These are phyloP conservation scores for Uronychia binucleata DNA, from an alignment of 73 alveolate species.

Conservation along the genomic window DNA sequence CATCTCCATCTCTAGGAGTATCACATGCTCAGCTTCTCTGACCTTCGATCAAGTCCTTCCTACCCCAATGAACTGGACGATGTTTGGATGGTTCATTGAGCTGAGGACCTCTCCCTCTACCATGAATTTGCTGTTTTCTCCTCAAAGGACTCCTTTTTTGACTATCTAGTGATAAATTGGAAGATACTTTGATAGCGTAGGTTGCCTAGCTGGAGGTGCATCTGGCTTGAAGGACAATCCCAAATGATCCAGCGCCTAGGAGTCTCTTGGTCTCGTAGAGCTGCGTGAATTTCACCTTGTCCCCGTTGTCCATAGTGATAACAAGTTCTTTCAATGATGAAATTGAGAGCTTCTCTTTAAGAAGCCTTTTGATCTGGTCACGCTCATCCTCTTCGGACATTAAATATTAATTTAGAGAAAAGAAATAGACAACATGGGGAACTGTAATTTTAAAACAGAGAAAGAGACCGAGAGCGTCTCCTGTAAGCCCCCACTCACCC, in stretches of 20 bases:
- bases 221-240: not conserved
- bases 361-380: not conserved
- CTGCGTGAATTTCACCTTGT: not conserved
- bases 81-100: constrained; percentile 71
- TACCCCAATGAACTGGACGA: constrained; percentile 61
- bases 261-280: not conserved
- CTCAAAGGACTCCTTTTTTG: not conserved
- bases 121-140: not conserved
- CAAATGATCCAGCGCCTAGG: not conserved
- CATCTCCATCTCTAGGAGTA: constrained; percentile 79
- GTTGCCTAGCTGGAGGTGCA: not conserved
- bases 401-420: not conserved
- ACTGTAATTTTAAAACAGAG: constrained; percentile 59
- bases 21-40: constrained; percentile 73
- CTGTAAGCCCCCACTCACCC: not conserved
- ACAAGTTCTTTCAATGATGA: not conserved
- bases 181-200: not conserved
- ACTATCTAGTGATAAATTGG: not conserved
- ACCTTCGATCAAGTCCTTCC: constrained; percentile 8
- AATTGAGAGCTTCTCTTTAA: not conserved
- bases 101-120: constrained; percentile 64
- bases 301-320: not conserved
- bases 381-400: not conserved
- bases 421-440: constrained; percentile 38
- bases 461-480: constrained; percentile 23